Percentiles rank a stretch among this genome's conserved stretches.
Evolutionary conservation across 2,329 filamentous ascomycete genomes (phyloP).

Genomic region (Sphaerostilbella broomeana): DNA sequence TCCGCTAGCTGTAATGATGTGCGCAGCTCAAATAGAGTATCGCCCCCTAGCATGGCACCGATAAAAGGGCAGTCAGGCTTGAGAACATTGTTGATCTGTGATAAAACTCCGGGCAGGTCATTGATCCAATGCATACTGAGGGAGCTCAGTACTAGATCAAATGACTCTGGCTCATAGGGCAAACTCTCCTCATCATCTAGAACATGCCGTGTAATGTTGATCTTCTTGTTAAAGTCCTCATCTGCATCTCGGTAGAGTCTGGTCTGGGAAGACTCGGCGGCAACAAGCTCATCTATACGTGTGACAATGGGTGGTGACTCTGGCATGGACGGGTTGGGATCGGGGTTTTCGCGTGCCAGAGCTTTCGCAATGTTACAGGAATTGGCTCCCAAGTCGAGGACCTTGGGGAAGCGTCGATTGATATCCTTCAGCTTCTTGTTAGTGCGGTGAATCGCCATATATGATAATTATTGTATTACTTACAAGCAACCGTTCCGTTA

Average conservation of each 20-base stretch:
- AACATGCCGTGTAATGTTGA: conserved; percentile 68
- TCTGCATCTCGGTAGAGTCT: conserved; percentile 75
- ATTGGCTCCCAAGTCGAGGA: conserved; percentile 90
- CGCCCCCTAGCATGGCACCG: conserved; percentile 92
- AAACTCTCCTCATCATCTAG: conserved; percentile 68
- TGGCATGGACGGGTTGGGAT: conserved; percentile 50
- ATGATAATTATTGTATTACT: conserved; percentile 8
- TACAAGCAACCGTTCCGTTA: conserved; percentile 81
- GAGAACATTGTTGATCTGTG: conserved; percentile 77
- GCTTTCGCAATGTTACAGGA: conserved; percentile 89
- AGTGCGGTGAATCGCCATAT: background rate
- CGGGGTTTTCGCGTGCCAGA: conserved; percentile 63
- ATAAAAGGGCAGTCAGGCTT: conserved; percentile 91
- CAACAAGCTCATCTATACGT: conserved; percentile 67
- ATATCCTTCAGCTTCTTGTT: conserved; percentile 59
- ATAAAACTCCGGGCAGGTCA: conserved; percentile 77
- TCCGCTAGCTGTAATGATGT: conserved; percentile 91
- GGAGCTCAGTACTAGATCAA: conserved; percentile 86
- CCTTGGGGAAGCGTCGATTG: conserved; percentile 75
- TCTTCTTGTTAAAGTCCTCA: conserved; percentile 64
- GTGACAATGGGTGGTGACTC: conserved; percentile 59
- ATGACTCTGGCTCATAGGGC: conserved; percentile 68
- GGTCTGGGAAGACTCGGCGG: conserved; percentile 71
- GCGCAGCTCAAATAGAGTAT: conserved; percentile 87
- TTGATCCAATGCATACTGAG: conserved; percentile 96